Base-by-base conservation (phyloP, 106 monocot species). In the Cymbidium sinense region DNA sequence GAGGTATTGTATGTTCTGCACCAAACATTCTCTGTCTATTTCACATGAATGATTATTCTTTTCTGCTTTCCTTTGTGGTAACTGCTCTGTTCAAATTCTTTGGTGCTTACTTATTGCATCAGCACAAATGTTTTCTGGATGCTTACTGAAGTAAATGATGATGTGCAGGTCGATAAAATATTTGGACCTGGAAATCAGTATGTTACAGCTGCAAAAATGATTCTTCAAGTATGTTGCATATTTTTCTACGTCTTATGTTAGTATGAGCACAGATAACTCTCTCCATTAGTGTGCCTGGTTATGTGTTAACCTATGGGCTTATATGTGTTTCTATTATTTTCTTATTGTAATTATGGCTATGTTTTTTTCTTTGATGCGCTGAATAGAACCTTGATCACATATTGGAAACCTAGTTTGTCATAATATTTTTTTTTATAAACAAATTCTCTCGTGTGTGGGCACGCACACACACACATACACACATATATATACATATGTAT, bases 131-230 rank as follows among this genome's bases (percentile, higher is more conserved):
- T 31, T 34, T 69, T 9, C 31, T 69, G 37, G 37, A 71, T 39
- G 21, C 29, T 71, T 35, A 0, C 71, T 71, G 6, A 21, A 29
- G 21, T n/a, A 41, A n/a, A 74, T 79, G 64, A 50, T 75, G 30
- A 27, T 62, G 19, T 84, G 71, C 90, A 99, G 98, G 98, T 89
- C 70, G 98, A 99, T 25, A 99, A 99, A 85, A 89, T 99, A 43
- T 89, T 95, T 78, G 98, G 92, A 28, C 98, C 98, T 65, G 94
- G 94, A 86, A 99, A 99, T 79, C 98, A 99, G 72, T 99, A 99
- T 86, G 98, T 99, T 55, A 99, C 94, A 67, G 98, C 90, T 80
- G 98, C 98, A 50, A 99, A 99, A 87, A 99, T 99, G 98, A 87
- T 94, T 86, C 92, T 99, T 44, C 98, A 99, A 79, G 98, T 99